Evolutionary conservation across 164 flowering plant genomes (phyloP), one percentile per base, ranked within the genome.

Genomic region (Berberis vulgaris): DNA sequence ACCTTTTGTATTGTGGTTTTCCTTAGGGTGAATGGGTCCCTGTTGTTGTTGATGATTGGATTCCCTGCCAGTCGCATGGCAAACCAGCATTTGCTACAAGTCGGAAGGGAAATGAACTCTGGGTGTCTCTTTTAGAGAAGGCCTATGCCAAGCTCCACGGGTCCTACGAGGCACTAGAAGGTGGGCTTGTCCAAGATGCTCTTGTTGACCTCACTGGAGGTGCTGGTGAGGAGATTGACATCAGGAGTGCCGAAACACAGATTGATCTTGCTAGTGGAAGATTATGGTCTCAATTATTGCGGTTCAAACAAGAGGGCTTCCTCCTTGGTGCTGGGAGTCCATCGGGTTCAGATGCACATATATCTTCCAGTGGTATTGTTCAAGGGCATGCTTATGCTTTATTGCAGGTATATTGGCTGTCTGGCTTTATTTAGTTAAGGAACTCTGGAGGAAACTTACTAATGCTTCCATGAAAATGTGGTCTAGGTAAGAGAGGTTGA

Each of bases 201-300:
- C 89, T 95, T 52, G 99, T 95, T 41, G 99, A 95, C 81, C 99
- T 95, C 61, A 95, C 99, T 57, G 99, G 99, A 8, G 99, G 99
- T 59, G 99, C 99, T 65, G 99, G 99, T 68, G 99, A 95, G 77
- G 99, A 95, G 81, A 95, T 95, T 71, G 99, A 95, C 79, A 87
- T 95, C 91, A 85, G 99, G 79, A 95, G 92, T 74, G 76, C 96
- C 43, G 88, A 85, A 64, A 94, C 94, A 9, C 99, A 95, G 76
- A 86, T 95, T 71, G 99, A 95, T 78, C 96, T 95, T 77, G 99
- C 99, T 49, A 95, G 99, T 78, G 99, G 99, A 72, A 86, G 99
- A 70, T 71, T 95, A 11, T 95, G 99, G 99, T 86, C 98, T 67
- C 99, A 95, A 63, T 63, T 95, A 59, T 78, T 95, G 76, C 97